Conservation (phyloP, 73 alveolate genomes). For the Breviolum minutum region DNA sequence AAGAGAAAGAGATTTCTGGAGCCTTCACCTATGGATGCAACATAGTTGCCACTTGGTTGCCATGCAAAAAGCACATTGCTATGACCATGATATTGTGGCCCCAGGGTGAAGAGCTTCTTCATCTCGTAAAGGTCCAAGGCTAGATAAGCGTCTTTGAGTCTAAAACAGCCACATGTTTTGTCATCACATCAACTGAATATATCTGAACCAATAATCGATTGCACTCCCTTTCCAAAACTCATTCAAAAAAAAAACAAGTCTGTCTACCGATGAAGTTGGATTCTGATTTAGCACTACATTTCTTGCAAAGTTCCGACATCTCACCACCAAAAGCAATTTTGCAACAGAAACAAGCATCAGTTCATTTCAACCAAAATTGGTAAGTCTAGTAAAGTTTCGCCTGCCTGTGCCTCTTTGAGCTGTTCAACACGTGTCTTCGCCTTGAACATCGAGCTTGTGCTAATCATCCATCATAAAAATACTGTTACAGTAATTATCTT, state of each 20-base stretch:
- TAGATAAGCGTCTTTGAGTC: neutral
- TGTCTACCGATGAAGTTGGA: neutral
- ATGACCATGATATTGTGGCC: slow-evolving; percentile 88
- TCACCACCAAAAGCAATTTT: neutral
- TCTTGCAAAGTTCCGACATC: neutral
- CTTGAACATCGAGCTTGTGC: too few relatives aligned
- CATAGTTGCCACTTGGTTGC: slow-evolving; percentile 95
- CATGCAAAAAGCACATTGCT: slow-evolving; percentile 68
- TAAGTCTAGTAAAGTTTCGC: neutral
- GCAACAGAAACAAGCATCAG: neutral
- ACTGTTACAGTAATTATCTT: too few relatives aligned
- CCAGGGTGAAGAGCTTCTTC: slow-evolving; percentile 95
- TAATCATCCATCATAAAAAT: too few relatives aligned
- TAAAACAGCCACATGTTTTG: neutral
- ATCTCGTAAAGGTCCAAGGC: neutral
- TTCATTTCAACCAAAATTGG: too few relatives aligned
- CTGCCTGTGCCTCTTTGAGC: slow-evolving; percentile 47
- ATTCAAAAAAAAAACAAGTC: too few relatives aligned
- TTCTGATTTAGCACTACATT: neutral
- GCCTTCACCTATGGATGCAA: slow-evolving; percentile 95
- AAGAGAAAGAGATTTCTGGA: slow-evolving; percentile 57
- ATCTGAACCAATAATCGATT: too few relatives aligned
- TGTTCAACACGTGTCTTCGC: slow-evolving; percentile 2
- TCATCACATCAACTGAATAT: neutral
- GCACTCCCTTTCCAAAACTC: neutral